Evolutionary conservation across 2,329 filamentous ascomycete genomes (phyloP).

Genomic region (Calonectria pauciramosa): DNA sequence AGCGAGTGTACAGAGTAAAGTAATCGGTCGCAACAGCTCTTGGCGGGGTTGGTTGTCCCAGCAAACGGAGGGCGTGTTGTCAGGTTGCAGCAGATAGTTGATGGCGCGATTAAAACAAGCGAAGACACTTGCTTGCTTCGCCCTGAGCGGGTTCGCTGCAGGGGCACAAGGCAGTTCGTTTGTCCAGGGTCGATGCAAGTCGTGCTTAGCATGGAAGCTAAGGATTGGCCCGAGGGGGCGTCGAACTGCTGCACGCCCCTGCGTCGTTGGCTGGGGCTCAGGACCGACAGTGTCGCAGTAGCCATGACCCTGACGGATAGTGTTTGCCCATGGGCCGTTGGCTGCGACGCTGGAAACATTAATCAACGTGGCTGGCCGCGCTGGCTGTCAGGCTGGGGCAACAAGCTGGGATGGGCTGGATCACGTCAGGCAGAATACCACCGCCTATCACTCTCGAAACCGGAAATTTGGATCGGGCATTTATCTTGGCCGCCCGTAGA

Average conservation of each 20-base stretch:
- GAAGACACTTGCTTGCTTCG: neutral
- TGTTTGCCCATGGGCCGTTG: neutral
- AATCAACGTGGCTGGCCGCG: neutral
- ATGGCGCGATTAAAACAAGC: constrained; percentile 3
- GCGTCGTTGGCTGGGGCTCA: neutral
- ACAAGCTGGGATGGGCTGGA: neutral
- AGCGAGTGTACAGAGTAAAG: constrained; percentile 8
- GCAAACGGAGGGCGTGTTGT: neutral
- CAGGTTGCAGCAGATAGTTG: neutral
- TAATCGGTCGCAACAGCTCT: constrained; percentile 5
- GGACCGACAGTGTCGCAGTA: neutral
- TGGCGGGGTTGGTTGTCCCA: constrained; percentile 5
- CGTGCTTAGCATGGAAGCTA: constrained; percentile 1
- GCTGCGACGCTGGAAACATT: neutral
- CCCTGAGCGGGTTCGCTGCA: neutral
- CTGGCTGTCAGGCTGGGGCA: neutral
- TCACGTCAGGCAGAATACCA: neutral
- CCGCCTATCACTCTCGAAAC: neutral
- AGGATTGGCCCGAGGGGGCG: neutral
- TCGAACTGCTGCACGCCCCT: neutral
- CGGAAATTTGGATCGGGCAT: constrained; percentile 7
- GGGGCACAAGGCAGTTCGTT: neutral
- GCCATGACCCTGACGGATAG: neutral
- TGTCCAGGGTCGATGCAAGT: neutral
- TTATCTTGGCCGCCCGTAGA: neutral